Conservation (phyloP, 2,329 filamentous ascomycete genomes). For the Onygena corvina region DNA sequence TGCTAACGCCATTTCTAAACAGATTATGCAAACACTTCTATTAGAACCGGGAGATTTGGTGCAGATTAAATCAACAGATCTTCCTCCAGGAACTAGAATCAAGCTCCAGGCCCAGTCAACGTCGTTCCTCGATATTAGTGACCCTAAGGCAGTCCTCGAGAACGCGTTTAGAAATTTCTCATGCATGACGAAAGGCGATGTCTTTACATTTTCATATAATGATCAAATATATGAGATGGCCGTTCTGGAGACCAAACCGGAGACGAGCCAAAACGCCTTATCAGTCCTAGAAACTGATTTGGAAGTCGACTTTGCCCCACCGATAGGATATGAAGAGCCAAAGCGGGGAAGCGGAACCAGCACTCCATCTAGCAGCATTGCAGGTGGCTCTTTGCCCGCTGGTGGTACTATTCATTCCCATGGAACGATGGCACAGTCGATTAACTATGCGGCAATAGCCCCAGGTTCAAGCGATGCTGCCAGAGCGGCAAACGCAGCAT, state of each 20-base stretch:
- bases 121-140: conserved; percentile 89
- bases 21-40: conserved; percentile 87
- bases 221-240: conserved; percentile 87
- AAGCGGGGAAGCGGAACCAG: conserved; percentile 68
- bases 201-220: conserved; percentile 96
- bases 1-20: conserved; percentile 12
- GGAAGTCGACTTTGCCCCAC: conserved; percentile 88
- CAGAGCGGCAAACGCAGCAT: conserved; percentile 48
- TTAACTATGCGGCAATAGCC: conserved; percentile 87
- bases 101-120: conserved; percentile 92
- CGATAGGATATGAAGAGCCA: conserved; percentile 87
- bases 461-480: conserved; percentile 58
- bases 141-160: conserved; percentile 93
- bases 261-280: conserved; percentile 66
- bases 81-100: conserved; percentile 81
- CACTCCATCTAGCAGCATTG: conserved; percentile 57
- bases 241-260: conserved; percentile 84
- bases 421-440: conserved; percentile 93
- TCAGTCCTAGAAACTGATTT: conserved; percentile 95
- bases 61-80: conserved; percentile 86
- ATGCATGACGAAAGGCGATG: conserved; percentile 79
- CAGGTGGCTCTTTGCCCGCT: conserved; percentile 45
- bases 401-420: conserved; percentile 70
- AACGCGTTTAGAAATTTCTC: conserved; percentile 94
- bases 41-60: conserved; percentile 90